A percentile compares a stretch with the other conserved stretches of the same genome.
These are phyloP conservation scores for Rhizoctonia solani DNA, from an alignment of 1,284 basidiomycete genomes.

Conservation along the genomic window DNA sequence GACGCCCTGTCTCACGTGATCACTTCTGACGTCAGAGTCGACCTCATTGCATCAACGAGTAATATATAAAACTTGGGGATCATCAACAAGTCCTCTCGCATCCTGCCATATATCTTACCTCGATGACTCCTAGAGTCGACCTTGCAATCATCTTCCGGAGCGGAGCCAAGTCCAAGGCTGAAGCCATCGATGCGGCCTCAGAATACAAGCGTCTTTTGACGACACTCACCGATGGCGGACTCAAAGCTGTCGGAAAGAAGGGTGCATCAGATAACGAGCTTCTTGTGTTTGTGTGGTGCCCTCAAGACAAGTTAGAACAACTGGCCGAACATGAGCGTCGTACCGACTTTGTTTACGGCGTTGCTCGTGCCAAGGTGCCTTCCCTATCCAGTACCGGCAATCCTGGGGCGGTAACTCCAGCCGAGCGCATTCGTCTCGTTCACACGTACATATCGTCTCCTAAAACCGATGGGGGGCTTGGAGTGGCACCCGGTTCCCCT, in stretches of 20 bases:
- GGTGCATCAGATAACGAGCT: slow-evolving; percentile 78
- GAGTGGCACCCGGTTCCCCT: slow-evolving; percentile 68
- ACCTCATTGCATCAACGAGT: slow-evolving; percentile 1
- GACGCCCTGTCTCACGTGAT: background rate
- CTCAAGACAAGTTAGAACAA: slow-evolving; percentile 61
- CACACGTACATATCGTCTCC: slow-evolving; percentile 75
- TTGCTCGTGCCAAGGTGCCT: slow-evolving; percentile 58
- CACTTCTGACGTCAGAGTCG: slow-evolving; percentile 9
- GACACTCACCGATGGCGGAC: slow-evolving; percentile 61
- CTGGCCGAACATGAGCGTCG: slow-evolving; percentile 71
- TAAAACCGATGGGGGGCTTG: slow-evolving; percentile 73
- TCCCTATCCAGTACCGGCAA: slow-evolving; percentile 51
- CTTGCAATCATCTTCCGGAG: slow-evolving; percentile 71
- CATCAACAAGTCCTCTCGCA: background rate
- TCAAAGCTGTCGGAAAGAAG: slow-evolving; percentile 70
- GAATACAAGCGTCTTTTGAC: slow-evolving; percentile 71
- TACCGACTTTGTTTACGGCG: slow-evolving; percentile 66
- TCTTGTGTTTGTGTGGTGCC: slow-evolving; percentile 78
- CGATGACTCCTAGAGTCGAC: slow-evolving; percentile 59
- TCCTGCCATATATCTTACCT: background rate
- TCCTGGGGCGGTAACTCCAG: slow-evolving; percentile 57
- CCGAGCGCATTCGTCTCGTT: slow-evolving; percentile 79
- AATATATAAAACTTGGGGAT: background rate
- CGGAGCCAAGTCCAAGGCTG: slow-evolving; percentile 57
- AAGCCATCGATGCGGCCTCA: slow-evolving; percentile 63